Evolutionary conservation across 768 basidiomycete species (phyloP), one percentile per base, ranked within the genome.

Genomic region (Mycena haematopus): DNA sequence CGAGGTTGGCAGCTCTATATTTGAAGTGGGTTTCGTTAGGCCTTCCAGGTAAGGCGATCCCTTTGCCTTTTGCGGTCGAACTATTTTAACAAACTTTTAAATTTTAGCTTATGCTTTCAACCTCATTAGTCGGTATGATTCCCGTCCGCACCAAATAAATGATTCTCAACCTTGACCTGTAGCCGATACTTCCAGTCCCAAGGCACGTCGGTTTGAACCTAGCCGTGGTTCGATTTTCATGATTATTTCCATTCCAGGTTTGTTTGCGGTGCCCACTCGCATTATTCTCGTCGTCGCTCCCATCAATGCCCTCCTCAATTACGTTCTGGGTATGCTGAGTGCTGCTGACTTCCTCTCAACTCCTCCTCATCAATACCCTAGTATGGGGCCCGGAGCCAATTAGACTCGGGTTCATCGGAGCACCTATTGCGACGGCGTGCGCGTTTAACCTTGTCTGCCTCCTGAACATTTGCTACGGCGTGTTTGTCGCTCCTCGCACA

Each of bases 341-440:
- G n/a, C 50, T 24, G n/a, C 31, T 35, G n/a, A 29, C 6, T 47
- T 38, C 22, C 21, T 44, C n/a, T 24, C 35, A 10, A 29, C 42
- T 22, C 19, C n/a, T 52, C 31, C 42, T 35, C 33, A 66, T 9
- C 50, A 21, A 22, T 13, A 24, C 40, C 15, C 1, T 7, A 82
- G 92, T 95, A 0, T 95, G 93, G 93, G 94, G 94, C 1, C 94
- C 94, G 0, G 78, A 84, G 36, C 78, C 86, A 5, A 77, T 97
- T 58, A 82, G 91, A 15, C 79, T 98, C 3, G 96, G 96, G 1
- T 99, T 93, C 75, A 86, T 92, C 54, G 96, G 96, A 15, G 96
- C 95, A 4, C 96, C 96, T 0, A 80, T 98, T 21, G 91, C 96
- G 1, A 95, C 95, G 2, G 88, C 91, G 0, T 82, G 96, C 56